Evolutionary conservation across 2,329 filamentous ascomycete genomes (phyloP), one percentile per base, ranked within the genome.

Genomic region (Penicillium sp.): DNA sequence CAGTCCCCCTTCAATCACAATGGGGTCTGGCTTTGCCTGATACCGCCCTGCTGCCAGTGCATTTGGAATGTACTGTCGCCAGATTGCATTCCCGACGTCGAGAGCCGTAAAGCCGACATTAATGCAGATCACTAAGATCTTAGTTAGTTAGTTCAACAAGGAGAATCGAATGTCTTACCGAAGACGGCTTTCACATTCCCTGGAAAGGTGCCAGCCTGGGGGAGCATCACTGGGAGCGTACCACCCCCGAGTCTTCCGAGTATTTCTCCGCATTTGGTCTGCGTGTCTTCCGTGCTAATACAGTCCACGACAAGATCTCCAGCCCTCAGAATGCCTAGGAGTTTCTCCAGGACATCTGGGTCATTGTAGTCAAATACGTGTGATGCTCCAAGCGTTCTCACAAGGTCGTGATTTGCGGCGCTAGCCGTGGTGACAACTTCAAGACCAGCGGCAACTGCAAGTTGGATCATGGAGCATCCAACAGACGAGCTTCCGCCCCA

Each of bases 401-500:
- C 60, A 50, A 72, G 73, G 4, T 68, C 67, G 57, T 77, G 73
- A 58, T 81, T 74, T 53, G 72, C 70, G 22, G 57, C 60, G 6
- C 74, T 74, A 3, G 75, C 76, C 5, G 77, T 77, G 1, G 76
- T 64, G 50, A 79, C 69, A 13, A 78, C 75, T 10, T 65, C 70
- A 40, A 75, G 73, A 3, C 77, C 78, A 16, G 77, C 71, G 18
- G 73, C 75, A 2, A 68, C 67, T 14, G 79, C 73, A 51, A 79
- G 69, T 59, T 82, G 79, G 9, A 81, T 73, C 1, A 74, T 73
- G 19, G 73, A 73, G n/a, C 73, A 72, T 0, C 80, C 79, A 14
- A 79, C 76, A 0, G 75, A 77, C 0, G 76, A 77, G 5, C 76
- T 73, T 2, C 76, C 79, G 27, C 79, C 80, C 73, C 78, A 81